Conservation (phyloP, 2,329 filamentous ascomycete genomes). For the Aureobasidium sp. region DNA sequence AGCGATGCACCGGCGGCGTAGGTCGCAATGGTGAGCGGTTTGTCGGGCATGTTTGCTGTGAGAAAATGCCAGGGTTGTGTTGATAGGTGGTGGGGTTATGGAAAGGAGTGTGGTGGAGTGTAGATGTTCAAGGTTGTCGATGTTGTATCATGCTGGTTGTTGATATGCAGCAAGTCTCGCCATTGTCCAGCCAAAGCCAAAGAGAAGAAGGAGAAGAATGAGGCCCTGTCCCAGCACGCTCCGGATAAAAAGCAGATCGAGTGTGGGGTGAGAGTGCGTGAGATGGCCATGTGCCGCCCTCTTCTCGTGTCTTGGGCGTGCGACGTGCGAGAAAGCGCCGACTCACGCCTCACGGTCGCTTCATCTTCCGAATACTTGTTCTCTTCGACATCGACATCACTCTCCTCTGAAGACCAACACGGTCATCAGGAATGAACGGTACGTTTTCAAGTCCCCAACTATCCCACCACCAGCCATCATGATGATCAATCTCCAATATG, state of each 20-base stretch:
- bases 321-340: background rate
- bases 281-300: constrained; percentile 1
- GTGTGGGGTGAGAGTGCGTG: background rate
- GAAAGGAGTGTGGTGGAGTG: background rate
- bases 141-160: background rate
- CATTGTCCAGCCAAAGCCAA: background rate
- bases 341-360: background rate
- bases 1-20: constrained; percentile 95
- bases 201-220: background rate
- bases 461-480: background rate
- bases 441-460: background rate
- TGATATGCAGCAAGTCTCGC: background rate
- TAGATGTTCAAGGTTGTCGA: background rate
- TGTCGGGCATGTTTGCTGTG: constrained; percentile 61
- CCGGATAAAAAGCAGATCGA: background rate
- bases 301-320: background rate
- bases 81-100: background rate
- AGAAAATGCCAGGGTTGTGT: background rate
- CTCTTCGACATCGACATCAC: background rate
- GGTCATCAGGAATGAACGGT: too few species aligned
- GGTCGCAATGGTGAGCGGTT: constrained; percentile 72
- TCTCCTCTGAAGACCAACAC: background rate
- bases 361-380: background rate
- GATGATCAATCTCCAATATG: constrained; percentile 20
- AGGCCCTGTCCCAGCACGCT: too few species aligned